A percentile compares a stretch with the other conserved stretches of the same genome.
These are phyloP conservation scores for Adansonia digitata DNA, from an alignment of 345 rosid genomes.

Conservation along the genomic window DNA sequence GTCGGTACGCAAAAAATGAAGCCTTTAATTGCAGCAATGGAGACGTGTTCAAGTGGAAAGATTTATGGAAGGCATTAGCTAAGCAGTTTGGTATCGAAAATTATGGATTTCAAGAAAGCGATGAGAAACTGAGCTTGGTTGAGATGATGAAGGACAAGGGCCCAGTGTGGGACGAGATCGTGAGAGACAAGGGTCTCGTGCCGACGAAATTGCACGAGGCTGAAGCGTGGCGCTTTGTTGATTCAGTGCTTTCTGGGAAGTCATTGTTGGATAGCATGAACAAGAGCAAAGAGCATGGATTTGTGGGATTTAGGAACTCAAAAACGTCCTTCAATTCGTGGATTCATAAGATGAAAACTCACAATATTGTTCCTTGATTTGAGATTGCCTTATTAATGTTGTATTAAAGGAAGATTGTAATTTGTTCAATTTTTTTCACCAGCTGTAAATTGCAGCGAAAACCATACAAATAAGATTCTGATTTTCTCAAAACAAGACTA, in stretches of 20 bases:
- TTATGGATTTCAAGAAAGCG: constrained; percentile 22
- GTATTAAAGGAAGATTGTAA: not conserved
- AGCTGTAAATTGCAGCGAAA: not conserved
- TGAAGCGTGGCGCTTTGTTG: constrained; percentile 26
- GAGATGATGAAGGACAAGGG: constrained; percentile 33
- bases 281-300: constrained; percentile 44
- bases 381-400: not conserved
- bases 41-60: constrained; percentile 42
- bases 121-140: constrained; percentile 16
- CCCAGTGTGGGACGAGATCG: constrained; percentile 32
- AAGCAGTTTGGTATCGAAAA: constrained; percentile 29
- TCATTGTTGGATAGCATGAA: constrained; percentile 25
- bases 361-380: constrained; percentile 22
- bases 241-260: constrained; percentile 15
- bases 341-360: constrained; percentile 23
- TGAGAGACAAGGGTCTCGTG: constrained; percentile 20
- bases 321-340: constrained; percentile 27
- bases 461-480: not conserved
- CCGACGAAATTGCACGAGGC: constrained; percentile 23
- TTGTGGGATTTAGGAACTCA: constrained; percentile 42
- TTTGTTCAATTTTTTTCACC: not conserved
- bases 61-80: constrained; percentile 33
- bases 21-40: constrained; percentile 35
- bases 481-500: not conserved
- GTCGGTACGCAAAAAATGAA: constrained; percentile 26